phyloP scores from a whole-genome alignment of 768 basidiomycete species.

The Hortiboletus flavorubellus region DNA sequence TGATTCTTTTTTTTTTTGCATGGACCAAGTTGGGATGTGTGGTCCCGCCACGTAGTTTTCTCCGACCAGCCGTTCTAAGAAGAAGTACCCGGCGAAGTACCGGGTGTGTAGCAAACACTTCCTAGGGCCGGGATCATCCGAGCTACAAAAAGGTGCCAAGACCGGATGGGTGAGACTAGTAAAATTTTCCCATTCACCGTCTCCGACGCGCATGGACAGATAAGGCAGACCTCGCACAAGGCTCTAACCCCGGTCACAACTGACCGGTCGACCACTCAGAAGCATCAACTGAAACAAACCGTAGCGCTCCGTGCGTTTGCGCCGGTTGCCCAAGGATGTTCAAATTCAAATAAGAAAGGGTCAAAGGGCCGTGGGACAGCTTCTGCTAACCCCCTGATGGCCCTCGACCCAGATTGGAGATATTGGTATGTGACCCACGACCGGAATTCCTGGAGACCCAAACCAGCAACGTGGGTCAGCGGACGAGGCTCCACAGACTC shows the following conservation, averaged over 20 bases:
- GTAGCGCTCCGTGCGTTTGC: not conserved
- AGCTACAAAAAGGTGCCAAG: not conserved
- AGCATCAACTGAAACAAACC: not conserved
- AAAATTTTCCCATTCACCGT: not conserved
- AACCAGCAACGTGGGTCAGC: not conserved
- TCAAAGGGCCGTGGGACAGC: constrained; percentile 15
- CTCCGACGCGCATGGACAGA: not conserved
- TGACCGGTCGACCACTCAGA: not conserved
- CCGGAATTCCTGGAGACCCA: constrained; percentile 1
- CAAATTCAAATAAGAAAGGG: constrained; percentile 10
- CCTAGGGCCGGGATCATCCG: not conserved
- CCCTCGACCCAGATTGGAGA: not conserved
- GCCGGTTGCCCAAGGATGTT: not conserved
- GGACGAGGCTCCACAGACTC: constrained; percentile 1
- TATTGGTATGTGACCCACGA: not conserved
- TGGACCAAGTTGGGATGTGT: not conserved
- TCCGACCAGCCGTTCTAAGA: not conserved
- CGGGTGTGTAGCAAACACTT: not conserved
- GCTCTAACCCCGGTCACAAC: not conserved
- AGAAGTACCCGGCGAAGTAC: not conserved
- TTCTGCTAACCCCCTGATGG: not conserved
- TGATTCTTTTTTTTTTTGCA: not conserved
- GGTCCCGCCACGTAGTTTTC: not conserved
- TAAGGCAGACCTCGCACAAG: not conserved
- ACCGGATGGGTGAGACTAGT: not conserved